Conservation (phyloP, 1,284 basidiomycete species). For the Moesziomyces aphidis region DNA sequence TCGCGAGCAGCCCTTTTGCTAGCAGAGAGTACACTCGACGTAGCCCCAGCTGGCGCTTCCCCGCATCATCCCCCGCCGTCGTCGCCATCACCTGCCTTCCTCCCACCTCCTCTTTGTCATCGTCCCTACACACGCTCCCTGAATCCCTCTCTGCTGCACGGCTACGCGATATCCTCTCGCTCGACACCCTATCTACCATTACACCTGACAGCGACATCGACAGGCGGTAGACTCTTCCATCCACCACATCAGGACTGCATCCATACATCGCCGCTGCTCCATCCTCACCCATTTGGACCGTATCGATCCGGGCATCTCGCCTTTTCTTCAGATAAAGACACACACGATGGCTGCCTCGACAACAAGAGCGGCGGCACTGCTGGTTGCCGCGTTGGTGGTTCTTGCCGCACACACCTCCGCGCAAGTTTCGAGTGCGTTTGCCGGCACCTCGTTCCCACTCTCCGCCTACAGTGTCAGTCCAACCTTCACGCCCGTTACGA, state of each 20-base stretch:
- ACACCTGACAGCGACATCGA: no score
- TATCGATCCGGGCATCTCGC: no score
- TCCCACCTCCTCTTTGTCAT: neutral
- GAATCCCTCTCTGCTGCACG: neutral
- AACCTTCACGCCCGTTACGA: constrained; percentile 55
- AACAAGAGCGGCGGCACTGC: constrained; percentile 15
- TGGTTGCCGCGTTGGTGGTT: constrained; percentile 15
- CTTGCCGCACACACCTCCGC: constrained; percentile 14
- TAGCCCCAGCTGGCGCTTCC: neutral
- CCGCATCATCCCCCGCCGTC: constrained; percentile 10
- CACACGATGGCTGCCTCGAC: constrained; percentile 1
- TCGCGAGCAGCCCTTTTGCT: neutral
- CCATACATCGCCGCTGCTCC: neutral
- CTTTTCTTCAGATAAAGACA: neutral
- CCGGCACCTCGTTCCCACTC: constrained; percentile 46
- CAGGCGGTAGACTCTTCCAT: no score
- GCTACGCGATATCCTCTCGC: no score
- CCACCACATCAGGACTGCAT: no score
- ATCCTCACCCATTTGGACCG: neutral
- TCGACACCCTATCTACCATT: no score
- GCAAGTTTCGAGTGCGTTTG: constrained; percentile 28
- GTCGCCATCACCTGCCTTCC: neutral
- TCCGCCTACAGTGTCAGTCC: constrained; percentile 22
- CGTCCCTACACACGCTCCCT: neutral
- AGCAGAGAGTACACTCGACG: neutral